phyloP scores from a whole-genome alignment of 208 protist genomes.

The Leishmania tropica region DNA sequence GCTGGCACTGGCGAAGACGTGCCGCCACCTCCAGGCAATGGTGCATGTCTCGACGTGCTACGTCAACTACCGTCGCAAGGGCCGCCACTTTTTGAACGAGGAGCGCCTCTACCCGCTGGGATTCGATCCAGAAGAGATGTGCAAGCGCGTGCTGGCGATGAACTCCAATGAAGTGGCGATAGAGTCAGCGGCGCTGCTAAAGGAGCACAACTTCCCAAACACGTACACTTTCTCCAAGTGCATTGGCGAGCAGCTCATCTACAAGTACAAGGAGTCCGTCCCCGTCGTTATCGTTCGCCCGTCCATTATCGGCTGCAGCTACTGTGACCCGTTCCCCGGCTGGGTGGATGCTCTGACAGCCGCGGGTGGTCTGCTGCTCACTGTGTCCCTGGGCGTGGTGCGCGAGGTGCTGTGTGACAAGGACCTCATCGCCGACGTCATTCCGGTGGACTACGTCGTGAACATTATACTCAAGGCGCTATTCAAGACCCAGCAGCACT shows the following conservation, averaged over 20 bases:
- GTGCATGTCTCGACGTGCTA: conserved; percentile 91
- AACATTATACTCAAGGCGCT: conserved; percentile 85
- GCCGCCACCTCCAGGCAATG: conserved; percentile 71
- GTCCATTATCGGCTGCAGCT: conserved; percentile 87
- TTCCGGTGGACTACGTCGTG: conserved; percentile 88
- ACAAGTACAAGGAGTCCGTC: conserved; percentile 55
- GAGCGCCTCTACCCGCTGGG: conserved; percentile 78
- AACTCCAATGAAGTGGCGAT: conserved; percentile 49
- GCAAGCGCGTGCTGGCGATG: conserved; percentile 75
- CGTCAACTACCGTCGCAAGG: conserved; percentile 78
- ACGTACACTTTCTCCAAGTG: conserved; percentile 93
- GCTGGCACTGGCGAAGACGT: conserved; percentile 76
- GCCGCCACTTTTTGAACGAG: conserved; percentile 42
- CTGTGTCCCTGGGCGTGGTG: conserved; percentile 58
- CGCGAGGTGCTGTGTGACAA: conserved; percentile 49
- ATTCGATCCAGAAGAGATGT: conserved; percentile 82
- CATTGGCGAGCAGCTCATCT: conserved; percentile 80
- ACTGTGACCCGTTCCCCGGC: conserved; percentile 73
- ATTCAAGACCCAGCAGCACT: conserved; percentile 66
- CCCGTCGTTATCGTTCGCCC: conserved; percentile 80
- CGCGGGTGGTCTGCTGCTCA: conserved; percentile 77
- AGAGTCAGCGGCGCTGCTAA: conserved; percentile 45
- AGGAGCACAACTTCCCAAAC: conserved; percentile 80
- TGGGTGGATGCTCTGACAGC: conserved; percentile 89
- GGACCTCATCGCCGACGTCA: conserved; percentile 62